These are phyloP conservation scores for Biscutella laevigata DNA, from an alignment of 441 rosid species.

Conservation along the genomic window DNA sequence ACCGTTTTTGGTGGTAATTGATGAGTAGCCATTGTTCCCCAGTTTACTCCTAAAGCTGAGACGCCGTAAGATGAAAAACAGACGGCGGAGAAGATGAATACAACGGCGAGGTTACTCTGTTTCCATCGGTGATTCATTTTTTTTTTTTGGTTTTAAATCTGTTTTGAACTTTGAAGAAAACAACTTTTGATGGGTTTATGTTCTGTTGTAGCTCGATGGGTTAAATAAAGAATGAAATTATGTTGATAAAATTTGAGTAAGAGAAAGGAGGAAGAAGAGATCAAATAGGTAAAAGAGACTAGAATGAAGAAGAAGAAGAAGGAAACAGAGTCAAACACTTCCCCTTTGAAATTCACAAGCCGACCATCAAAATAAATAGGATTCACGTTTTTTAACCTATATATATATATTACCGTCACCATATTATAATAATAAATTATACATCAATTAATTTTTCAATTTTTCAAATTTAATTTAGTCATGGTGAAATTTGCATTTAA, in stretches of 20 bases:
- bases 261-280: conserved; percentile 12
- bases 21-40: conserved; percentile 86
- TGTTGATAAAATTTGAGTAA: conserved; percentile 8
- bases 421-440: no score
- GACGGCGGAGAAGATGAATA: background rate
- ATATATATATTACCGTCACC: no score
- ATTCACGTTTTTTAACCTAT: no score
- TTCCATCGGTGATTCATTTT: conserved; percentile 11
- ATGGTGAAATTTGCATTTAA: no score
- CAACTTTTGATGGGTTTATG: background rate
- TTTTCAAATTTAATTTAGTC: no score
- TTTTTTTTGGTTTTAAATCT: no score
- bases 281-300: conserved; percentile 17
- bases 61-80: conserved; percentile 16
- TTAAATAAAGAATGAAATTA: background rate
- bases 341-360: conserved; percentile 7
- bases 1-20: conserved; percentile 56
- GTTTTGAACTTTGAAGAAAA: background rate
- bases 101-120: conserved; percentile 5
- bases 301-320: background rate
- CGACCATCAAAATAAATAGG: conserved; percentile 16
- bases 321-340: conserved; percentile 17
- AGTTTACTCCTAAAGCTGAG: conserved; percentile 71
- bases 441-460: no score
- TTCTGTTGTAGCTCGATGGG: background rate